Conservation (phyloP, 2,329 filamentous ascomycete genomes). For the Rhynchosporium secalis region DNA sequence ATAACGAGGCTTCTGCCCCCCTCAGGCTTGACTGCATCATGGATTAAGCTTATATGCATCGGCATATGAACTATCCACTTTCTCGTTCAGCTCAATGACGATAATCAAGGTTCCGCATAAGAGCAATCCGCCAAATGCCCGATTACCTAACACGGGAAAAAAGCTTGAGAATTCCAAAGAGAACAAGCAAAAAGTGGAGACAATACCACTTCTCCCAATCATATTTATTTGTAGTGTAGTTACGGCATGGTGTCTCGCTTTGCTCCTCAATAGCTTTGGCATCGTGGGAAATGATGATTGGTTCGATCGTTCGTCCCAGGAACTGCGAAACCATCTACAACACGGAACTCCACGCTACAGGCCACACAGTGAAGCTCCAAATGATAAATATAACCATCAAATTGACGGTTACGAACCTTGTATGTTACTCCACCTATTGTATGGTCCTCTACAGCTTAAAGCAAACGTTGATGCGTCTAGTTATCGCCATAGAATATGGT, state of each 20-base stretch:
- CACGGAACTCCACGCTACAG: no score
- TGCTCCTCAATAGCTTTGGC: neutral
- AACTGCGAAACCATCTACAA: no score
- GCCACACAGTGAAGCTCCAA: no score
- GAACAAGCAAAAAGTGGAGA: no score
- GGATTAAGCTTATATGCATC: no score
- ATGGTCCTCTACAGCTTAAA: no score
- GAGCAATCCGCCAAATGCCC: neutral
- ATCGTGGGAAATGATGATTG: neutral
- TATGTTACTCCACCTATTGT: neutral
- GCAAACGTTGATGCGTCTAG: neutral
- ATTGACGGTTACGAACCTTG: neutral
- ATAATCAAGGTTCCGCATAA: neutral
- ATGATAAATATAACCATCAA: no score
- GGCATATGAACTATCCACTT: no score
- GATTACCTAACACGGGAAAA: neutral
- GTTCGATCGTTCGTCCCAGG: neutral
- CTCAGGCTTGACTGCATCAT: neutral
- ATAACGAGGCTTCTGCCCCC: neutral
- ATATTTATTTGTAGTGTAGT: neutral
- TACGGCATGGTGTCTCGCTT: neutral
- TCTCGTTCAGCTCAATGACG: neutral
- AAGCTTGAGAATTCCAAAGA: neutral
- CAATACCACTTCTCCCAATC: neutral
- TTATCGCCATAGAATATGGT: constrained; percentile 25